Percentiles rank a stretch among this genome's conserved stretches.
phyloP scores from a whole-genome alignment of 805 yeast species.

The Hemisphaericaspora nanyangensis region DNA sequence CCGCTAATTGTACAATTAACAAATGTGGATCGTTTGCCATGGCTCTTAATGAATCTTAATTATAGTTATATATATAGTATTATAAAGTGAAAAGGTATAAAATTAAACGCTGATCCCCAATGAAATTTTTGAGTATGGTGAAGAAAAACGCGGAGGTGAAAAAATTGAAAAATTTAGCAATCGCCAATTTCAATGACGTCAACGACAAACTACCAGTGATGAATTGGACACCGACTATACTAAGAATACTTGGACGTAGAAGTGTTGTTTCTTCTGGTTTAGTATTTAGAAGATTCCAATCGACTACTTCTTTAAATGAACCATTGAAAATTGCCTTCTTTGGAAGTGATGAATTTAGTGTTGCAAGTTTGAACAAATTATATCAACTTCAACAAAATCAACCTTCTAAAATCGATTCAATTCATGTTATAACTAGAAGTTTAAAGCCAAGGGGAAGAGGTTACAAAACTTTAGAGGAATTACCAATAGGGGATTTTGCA shows the following conservation, averaged over 20 bases:
- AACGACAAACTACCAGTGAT: no score
- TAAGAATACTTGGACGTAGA: no score
- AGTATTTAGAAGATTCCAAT: not conserved
- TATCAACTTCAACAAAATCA: conserved; percentile 18
- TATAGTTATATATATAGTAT: not conserved
- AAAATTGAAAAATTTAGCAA: no score
- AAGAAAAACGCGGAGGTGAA: no score
- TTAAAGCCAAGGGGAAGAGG: conserved; percentile 66
- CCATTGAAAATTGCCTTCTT: conserved; percentile 53
- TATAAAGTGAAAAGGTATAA: no score
- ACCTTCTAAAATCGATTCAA: conserved; percentile 21
- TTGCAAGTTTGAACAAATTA: conserved; percentile 43
- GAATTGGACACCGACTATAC: no score
- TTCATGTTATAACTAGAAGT: conserved; percentile 62
- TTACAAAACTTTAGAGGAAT: conserved; percentile 40
- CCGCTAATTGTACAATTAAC: conserved; percentile 21
- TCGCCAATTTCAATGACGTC: no score
- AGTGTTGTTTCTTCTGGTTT: no score
- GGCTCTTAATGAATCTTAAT: not conserved
- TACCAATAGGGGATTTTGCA: conserved; percentile 51
- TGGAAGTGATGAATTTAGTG: conserved; percentile 75
- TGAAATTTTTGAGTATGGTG: no score
- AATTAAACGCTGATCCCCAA: no score
- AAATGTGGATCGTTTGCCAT: conserved; percentile 9
- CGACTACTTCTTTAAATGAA: not conserved